Base-by-base conservation (phyloP, 2,329 filamentous ascomycete genomes). In the Thelonectria olida region DNA sequence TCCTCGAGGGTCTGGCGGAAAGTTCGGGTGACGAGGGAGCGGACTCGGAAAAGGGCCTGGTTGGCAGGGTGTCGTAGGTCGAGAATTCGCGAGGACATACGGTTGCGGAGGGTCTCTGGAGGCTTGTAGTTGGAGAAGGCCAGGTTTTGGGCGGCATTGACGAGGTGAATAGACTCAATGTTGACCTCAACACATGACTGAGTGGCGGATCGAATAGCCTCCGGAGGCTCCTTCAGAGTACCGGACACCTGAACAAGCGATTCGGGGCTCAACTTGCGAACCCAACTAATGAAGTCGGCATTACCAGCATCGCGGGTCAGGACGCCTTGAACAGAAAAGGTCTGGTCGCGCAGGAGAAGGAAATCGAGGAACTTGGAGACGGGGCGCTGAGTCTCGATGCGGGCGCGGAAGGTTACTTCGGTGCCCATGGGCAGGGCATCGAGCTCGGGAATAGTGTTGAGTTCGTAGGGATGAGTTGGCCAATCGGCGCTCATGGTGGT, bases 41-140 rank as follows among this genome's bases (percentile, higher is more conserved):
- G 92, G 49, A 97, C 88, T 61, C 92, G 90, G 83, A 97, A 97
- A 65, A 97, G 90, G 31, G 91, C 88, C 75, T 97, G 93, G 49
- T 93, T 93, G 1, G 92, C 87, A 1, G 92, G 90, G n/a, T 94
- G 94, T 49, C 94, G 87, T 52, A 97, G 82, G 77, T 95, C 94
- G 45, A 97, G 86, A 61, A 97, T 87, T 52, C 94, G 90, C 75
- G 94, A 93, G 57, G 85, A 83, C 67, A 93, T 82, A 61, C 94
- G 91, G 38, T 91, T 90, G 58, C 91, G 85, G 68, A 81, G 77
- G 2, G 82, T 79, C 62, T 92, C 90, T 2, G 88, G 85, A 49
- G 92, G 86, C 69, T 88, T 86, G 70, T 85, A 86, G 59, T 84
- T 84, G 68, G 79, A 84, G 57, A 86, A 82, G 2, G 83, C 77